Conservation (phyloP, 768 basidiomycete genomes). For the Leccinellum luteum region DNA sequence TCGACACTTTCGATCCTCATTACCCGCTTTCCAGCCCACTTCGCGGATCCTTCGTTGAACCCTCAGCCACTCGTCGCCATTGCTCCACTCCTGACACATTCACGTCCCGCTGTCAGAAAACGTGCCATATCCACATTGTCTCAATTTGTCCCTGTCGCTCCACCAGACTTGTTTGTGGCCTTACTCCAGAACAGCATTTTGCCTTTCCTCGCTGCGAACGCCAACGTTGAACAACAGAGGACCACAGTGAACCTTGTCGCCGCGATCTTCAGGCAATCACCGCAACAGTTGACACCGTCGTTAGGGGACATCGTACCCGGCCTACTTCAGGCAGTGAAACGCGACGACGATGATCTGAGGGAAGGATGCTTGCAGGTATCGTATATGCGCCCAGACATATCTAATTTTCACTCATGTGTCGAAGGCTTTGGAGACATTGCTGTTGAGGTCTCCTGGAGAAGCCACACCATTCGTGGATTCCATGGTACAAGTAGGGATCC, state of each 20-base stretch:
- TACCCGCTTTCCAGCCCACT: constrained; percentile 72
- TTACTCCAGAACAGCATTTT: constrained; percentile 59
- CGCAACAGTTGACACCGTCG: constrained; percentile 59
- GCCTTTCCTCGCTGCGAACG: constrained; percentile 52
- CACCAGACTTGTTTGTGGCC: constrained; percentile 56
- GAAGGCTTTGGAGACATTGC: constrained; percentile 77
- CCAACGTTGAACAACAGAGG: constrained; percentile 65
- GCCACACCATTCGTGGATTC: constrained; percentile 66
- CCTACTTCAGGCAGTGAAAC: constrained; percentile 63
- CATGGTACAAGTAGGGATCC: constrained; percentile 68
- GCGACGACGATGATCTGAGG: constrained; percentile 79
- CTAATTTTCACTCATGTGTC: constrained; percentile 5
- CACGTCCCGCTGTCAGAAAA: constrained; percentile 86
- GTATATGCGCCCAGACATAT: neutral
- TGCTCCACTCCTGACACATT: constrained; percentile 69
- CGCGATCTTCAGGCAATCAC: constrained; percentile 73
- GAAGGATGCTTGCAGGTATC: constrained; percentile 76
- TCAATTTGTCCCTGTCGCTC: constrained; percentile 76
- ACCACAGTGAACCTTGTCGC: constrained; percentile 79
- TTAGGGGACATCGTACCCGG: constrained; percentile 66
- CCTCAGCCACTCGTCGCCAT: constrained; percentile 65
- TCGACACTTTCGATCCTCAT: constrained; percentile 87
- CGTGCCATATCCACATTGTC: constrained; percentile 85
- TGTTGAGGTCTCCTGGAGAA: constrained; percentile 82
- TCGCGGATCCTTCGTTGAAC: constrained; percentile 50